These are phyloP conservation scores for Aspergillus leporis DNA, from an alignment of 495 filamentous ascomycete genomes.

Conservation along the genomic window DNA sequence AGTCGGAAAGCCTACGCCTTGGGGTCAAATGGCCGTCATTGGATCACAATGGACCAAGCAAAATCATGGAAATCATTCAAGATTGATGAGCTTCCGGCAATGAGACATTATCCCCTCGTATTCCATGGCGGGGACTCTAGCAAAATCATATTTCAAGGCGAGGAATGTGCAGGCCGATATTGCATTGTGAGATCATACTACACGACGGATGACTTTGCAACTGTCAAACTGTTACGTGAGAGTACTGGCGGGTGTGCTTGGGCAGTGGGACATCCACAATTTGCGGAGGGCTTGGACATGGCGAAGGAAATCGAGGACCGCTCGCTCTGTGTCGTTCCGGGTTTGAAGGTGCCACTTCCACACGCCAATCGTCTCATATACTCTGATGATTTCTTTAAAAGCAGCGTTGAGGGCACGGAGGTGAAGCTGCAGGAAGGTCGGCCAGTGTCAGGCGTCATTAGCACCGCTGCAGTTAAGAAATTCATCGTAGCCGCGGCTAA, in stretches of 20 bases:
- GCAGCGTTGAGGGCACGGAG: slow-evolving; percentile 57
- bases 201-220: slow-evolving; percentile 80
- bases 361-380: slow-evolving; percentile 73
- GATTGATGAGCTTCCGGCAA: slow-evolving; percentile 50
- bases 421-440: slow-evolving; percentile 71
- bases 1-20: slow-evolving; percentile 75
- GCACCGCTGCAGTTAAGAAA: slow-evolving; percentile 76
- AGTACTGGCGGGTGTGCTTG: slow-evolving; percentile 75
- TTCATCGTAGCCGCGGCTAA: slow-evolving; percentile 82
- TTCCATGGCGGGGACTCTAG: slow-evolving; percentile 82
- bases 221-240: slow-evolving; percentile 58
- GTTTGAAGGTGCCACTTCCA: slow-evolving; percentile 57
- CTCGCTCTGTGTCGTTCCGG: slow-evolving; percentile 76
- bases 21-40: slow-evolving; percentile 65
- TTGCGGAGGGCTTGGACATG: slow-evolving; percentile 59
- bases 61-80: slow-evolving; percentile 76
- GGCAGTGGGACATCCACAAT: slow-evolving; percentile 73
- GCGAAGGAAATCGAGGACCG: slow-evolving; percentile 61
- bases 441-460: slow-evolving; percentile 71
- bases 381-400: slow-evolving; percentile 75
- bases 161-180: slow-evolving; percentile 55
- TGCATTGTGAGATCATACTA: slow-evolving; percentile 62
- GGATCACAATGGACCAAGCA: slow-evolving; percentile 76
- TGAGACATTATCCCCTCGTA: slow-evolving; percentile 47
- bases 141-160: slow-evolving; percentile 78